These are phyloP conservation scores for Xylaria sp. DNA, from an alignment of 2,329 filamentous ascomycete genomes.

Conservation along the genomic window DNA sequence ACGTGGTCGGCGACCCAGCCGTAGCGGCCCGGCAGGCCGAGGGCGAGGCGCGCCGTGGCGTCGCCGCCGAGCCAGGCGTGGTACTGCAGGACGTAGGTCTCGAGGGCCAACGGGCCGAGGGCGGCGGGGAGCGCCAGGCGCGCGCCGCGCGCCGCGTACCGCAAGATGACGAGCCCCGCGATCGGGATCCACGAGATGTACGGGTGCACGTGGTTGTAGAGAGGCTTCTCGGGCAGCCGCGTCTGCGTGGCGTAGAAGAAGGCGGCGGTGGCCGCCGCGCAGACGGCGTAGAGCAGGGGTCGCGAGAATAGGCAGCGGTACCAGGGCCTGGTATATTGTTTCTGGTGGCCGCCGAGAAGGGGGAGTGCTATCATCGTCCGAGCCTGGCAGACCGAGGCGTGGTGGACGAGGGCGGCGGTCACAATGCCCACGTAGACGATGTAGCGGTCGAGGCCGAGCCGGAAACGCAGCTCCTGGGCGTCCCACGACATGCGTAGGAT, in stretches of 20 bases:
- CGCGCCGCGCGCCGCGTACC: slow-evolving; percentile 42
- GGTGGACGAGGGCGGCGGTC: slow-evolving; percentile 46
- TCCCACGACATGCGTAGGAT: slow-evolving; percentile 53
- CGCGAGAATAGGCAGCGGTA: slow-evolving; percentile 4
- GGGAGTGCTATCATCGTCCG: slow-evolving; percentile 10
- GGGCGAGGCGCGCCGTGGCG: slow-evolving; percentile 51
- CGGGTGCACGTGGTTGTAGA: slow-evolving; percentile 56
- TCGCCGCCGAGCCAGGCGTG: slow-evolving; percentile 66
- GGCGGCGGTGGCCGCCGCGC: slow-evolving; percentile 32
- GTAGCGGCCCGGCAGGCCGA: slow-evolving; percentile 22
- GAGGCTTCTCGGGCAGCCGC: slow-evolving; percentile 35
- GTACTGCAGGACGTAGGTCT: slow-evolving; percentile 62
- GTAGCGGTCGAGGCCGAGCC: slow-evolving; percentile 55
- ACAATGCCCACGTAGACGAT: slow-evolving; percentile 61
- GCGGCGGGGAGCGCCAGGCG: slow-evolving; percentile 51
- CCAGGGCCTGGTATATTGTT: slow-evolving; percentile 10
- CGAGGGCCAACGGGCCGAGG: slow-evolving; percentile 59
- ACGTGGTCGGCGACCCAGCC: slow-evolving; percentile 29
- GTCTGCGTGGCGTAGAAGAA: slow-evolving; percentile 40
- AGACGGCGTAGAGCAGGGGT: slow-evolving; percentile 17
- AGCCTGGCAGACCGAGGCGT: slow-evolving; percentile 28
- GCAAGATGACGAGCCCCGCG: slow-evolving; percentile 53
- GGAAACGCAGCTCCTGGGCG: slow-evolving; percentile 51
- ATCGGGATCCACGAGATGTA: slow-evolving; percentile 58
- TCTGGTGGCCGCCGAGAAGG: slow-evolving; percentile 15